Evolutionary conservation across 2,329 filamentous ascomycete genomes (phyloP).

Genomic region (Sporothrix luriei): DNA sequence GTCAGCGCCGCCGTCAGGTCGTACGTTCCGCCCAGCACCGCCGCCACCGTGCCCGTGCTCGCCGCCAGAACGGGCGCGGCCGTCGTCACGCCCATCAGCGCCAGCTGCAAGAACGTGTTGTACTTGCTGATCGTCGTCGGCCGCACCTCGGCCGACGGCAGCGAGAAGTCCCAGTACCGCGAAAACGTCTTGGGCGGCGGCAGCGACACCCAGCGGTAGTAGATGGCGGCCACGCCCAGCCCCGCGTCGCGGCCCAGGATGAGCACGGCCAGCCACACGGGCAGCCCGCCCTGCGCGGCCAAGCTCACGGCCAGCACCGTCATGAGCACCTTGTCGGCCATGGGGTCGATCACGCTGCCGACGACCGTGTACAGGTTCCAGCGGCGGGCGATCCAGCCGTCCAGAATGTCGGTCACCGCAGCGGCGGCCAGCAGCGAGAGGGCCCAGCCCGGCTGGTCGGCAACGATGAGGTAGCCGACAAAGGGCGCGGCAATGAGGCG

Average conservation of each 20-base stretch:
- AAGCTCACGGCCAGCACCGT: constrained; percentile 85
- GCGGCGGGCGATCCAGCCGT: constrained; percentile 87
- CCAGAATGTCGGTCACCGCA: constrained; percentile 85
- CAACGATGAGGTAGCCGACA: constrained; percentile 84
- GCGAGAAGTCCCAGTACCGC: constrained; percentile 95
- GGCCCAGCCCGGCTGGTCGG: constrained; percentile 77
- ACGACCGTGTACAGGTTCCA: constrained; percentile 93
- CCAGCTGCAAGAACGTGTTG: constrained; percentile 90
- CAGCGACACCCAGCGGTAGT: constrained; percentile 93
- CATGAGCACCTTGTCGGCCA: constrained; percentile 97
- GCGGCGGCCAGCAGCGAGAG: constrained; percentile 89
- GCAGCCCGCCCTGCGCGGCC: constrained; percentile 78
- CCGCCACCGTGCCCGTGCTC: constrained; percentile 7
- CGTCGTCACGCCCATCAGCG: constrained; percentile 81
- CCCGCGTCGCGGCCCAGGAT: constrained; percentile 88
- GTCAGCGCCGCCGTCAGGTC: constrained; percentile 59
- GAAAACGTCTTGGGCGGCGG: constrained; percentile 90
- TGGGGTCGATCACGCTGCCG: constrained; percentile 90
- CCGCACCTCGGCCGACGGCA: constrained; percentile 82
- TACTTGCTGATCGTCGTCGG: constrained; percentile 85
- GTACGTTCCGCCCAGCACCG: constrained; percentile 43
- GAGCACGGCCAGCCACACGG: constrained; percentile 84
- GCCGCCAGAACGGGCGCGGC: constrained; percentile 68
- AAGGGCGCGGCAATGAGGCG: constrained; percentile 80
- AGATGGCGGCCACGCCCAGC: constrained; percentile 82